phyloP scores from a whole-genome alignment of 2,329 filamentous ascomycete species.

The Immersiporthe knoxdaviesiana region DNA sequence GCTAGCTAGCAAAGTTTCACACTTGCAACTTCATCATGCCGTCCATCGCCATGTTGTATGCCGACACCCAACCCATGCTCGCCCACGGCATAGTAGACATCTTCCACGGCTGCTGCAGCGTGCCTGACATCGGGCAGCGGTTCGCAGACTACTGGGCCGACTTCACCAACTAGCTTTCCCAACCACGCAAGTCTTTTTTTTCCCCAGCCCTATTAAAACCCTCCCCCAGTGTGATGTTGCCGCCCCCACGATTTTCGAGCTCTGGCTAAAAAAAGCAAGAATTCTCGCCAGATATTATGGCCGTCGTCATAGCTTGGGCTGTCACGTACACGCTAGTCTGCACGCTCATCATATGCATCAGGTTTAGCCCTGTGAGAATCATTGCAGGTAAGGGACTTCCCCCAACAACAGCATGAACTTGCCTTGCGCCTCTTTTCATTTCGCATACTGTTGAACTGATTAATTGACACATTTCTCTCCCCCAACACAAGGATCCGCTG shows the following conservation, averaged over 20 bases:
- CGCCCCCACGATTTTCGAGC: background rate
- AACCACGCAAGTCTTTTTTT: slow-evolving; percentile 18
- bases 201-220: too few relatives aligned
- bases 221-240: too few relatives aligned
- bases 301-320: slow-evolving; percentile 13
- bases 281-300: slow-evolving; percentile 5
- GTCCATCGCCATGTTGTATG: background rate
- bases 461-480: too few relatives aligned
- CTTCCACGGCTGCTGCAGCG: background rate
- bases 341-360: slow-evolving; percentile 9
- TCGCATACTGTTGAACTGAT: background rate
- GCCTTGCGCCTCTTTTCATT: background rate
- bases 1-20: background rate
- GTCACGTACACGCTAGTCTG: slow-evolving; percentile 15
- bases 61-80: background rate
- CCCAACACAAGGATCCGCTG: background rate
- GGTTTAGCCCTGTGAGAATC: background rate
- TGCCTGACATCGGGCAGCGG: background rate
- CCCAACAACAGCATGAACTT: background rate
- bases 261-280: background rate
- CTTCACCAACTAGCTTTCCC: slow-evolving; percentile 14
- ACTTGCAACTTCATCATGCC: background rate
- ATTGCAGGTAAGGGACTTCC: slow-evolving; percentile 10
- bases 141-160: slow-evolving; percentile 5
- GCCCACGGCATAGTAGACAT: background rate